Evolutionary conservation across 2,329 filamentous ascomycete species (phyloP).

Genomic region (Tolypocladium nubicola): DNA sequence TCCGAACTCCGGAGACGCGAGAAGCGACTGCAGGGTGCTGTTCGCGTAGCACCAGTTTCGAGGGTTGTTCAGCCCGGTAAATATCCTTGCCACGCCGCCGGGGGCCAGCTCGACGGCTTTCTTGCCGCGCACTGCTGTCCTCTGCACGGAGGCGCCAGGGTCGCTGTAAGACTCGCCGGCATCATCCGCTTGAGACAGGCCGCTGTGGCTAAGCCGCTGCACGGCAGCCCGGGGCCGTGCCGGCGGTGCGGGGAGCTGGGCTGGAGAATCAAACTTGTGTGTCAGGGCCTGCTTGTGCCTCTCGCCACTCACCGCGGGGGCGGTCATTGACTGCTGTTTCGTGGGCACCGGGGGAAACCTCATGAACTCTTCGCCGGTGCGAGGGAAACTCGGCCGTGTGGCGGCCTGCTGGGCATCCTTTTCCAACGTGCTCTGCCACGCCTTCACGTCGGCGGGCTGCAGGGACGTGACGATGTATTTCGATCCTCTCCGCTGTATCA

Average conservation of each 20-base stretch:
- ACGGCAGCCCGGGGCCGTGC: constrained; percentile 57
- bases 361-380: constrained; percentile 74
- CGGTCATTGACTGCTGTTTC: constrained; percentile 49
- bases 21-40: constrained; percentile 74
- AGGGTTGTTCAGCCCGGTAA: constrained; percentile 67
- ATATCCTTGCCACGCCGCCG: constrained; percentile 13
- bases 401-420: constrained; percentile 46
- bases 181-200: constrained; percentile 40
- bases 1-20: constrained; percentile 60
- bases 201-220: constrained; percentile 67
- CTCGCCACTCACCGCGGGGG: constrained; percentile 18
- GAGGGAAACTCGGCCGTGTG: constrained; percentile 45
- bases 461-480: constrained; percentile 53
- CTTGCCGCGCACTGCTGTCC: constrained; percentile 24
- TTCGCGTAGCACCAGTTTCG: constrained; percentile 87
- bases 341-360: constrained; percentile 65
- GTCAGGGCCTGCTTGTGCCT: constrained; percentile 17
- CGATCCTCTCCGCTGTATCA: constrained; percentile 24
- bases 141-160: constrained; percentile 26
- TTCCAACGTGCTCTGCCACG: constrained; percentile 68
- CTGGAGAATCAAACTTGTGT: constrained; percentile 29
- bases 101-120: constrained; percentile 31
- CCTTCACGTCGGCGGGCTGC: constrained; percentile 68
- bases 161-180: constrained; percentile 24
- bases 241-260: constrained; percentile 45